Percentiles rank a stretch among this genome's conserved stretches.
Evolutionary conservation across 2,329 filamentous ascomycete genomes (phyloP).

Genomic region (Exserohilum rostratum): DNA sequence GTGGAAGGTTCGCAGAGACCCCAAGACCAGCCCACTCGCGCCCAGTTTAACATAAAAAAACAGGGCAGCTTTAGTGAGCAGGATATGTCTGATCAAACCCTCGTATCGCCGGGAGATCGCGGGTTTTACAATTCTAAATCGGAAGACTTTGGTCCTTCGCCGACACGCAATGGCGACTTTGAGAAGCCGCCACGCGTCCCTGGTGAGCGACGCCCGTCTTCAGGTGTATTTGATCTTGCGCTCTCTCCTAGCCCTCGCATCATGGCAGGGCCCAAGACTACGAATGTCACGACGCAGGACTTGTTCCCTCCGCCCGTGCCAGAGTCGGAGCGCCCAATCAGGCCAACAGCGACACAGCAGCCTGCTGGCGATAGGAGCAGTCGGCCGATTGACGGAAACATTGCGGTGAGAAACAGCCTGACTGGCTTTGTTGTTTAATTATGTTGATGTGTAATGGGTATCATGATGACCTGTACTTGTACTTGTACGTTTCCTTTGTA

Average conservation of each 20-base stretch:
- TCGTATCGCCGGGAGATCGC: conserved; percentile 10
- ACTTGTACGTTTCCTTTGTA: no score
- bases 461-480: neutral
- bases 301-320: conserved; percentile 20
- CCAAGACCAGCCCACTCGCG: conserved; percentile 29
- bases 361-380: conserved; percentile 6
- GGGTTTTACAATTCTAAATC: conserved; percentile 16
- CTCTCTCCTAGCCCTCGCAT: conserved; percentile 6
- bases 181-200: neutral
- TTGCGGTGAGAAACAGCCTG: conserved; percentile 10
- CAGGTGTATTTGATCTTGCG: conserved; percentile 14
- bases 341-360: neutral
- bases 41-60: conserved; percentile 30
- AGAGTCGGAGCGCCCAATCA: neutral
- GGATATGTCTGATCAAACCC: neutral
- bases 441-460: neutral
- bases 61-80: conserved; percentile 17
- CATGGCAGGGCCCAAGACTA: conserved; percentile 10
- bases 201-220: conserved; percentile 15
- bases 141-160: neutral
- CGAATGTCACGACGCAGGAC: conserved; percentile 17
- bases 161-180: neutral
- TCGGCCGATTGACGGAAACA: conserved; percentile 10
- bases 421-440: conserved; percentile 1
- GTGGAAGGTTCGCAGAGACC: conserved; percentile 26